These are phyloP conservation scores for Neurospora sp. DNA, from an alignment of 495 filamentous ascomycete species.

Conservation along the genomic window DNA sequence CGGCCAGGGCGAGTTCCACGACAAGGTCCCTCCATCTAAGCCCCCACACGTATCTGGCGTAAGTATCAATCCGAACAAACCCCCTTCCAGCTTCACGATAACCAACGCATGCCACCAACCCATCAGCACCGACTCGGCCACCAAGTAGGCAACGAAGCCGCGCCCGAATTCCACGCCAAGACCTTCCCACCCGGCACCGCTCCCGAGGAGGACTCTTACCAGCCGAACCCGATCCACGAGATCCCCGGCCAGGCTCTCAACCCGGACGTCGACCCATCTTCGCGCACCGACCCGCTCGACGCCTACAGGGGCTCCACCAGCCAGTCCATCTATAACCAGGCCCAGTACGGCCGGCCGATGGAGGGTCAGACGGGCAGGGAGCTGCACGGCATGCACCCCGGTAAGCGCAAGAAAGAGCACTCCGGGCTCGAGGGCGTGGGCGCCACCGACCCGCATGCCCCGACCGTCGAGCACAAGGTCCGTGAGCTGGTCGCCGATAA, in stretches of 20 bases:
- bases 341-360: conserved; percentile 48
- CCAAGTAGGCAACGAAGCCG: conserved; percentile 47
- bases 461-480: conserved; percentile 24
- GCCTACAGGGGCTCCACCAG: conserved; percentile 56
- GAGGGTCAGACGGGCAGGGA: conserved; percentile 53
- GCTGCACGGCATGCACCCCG: conserved; percentile 36
- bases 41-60: conserved; percentile 44
- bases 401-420: conserved; percentile 41
- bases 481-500: conserved; percentile 12
- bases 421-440: conserved; percentile 47
- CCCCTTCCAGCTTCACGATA: background rate
- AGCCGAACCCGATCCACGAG: conserved; percentile 8
- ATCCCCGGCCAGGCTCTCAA: conserved; percentile 42
- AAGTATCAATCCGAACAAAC: conserved; percentile 16
- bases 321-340: conserved; percentile 47
- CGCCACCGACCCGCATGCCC: conserved; percentile 16
- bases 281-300: conserved; percentile 34
- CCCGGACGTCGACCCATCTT: conserved; percentile 7
- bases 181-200: conserved; percentile 55
- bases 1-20: conserved; percentile 48
- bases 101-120: conserved; percentile 1
- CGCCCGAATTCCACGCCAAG: conserved; percentile 53
- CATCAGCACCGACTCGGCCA: conserved; percentile 56
- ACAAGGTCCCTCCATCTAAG: conserved; percentile 37
- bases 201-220: conserved; percentile 49